These are phyloP conservation scores for Pittosporum tobira DNA, from an alignment of 129 eudicot species.

Conservation along the genomic window DNA sequence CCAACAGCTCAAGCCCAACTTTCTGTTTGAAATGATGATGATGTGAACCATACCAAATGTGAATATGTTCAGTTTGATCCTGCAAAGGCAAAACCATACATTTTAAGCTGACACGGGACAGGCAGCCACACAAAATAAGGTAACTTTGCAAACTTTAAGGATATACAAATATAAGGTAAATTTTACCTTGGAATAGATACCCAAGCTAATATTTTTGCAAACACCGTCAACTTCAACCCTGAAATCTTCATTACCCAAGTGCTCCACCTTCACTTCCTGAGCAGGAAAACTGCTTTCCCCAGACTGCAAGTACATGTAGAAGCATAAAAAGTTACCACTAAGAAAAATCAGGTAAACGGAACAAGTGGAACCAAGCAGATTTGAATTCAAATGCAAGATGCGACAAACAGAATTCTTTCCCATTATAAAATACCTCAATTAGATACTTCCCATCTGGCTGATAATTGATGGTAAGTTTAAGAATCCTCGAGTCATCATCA, in stretches of 20 bases:
- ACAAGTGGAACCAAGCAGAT: background rate
- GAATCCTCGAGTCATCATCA: constrained; percentile 32
- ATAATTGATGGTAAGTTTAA: constrained; percentile 42
- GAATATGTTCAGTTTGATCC: constrained; percentile 70
- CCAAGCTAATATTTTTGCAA: constrained; percentile 56
- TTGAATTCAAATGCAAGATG: background rate
- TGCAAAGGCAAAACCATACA: constrained; percentile 20
- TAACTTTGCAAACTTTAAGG: too few species aligned
- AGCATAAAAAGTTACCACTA: background rate
- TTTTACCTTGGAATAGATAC: constrained; percentile 62
- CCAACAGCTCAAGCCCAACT: constrained; percentile 41
- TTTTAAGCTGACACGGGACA: background rate
- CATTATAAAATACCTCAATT: constrained; percentile 47
- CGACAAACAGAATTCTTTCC: constrained; percentile 2
- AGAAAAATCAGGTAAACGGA: background rate
- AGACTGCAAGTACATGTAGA: constrained; percentile 33
- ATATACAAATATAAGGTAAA: too few species aligned
- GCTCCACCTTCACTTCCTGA: constrained; percentile 47
- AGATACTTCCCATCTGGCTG: constrained; percentile 70
- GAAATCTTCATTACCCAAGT: constrained; percentile 56
- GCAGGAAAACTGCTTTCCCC: constrained; percentile 38
- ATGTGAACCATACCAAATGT: constrained; percentile 73
- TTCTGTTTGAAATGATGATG: constrained; percentile 70
- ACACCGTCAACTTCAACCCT: constrained; percentile 72
- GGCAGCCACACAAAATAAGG: background rate